Evolutionary conservation across 768 basidiomycete genomes (phyloP).

Genomic region (Podaxis sp.): DNA sequence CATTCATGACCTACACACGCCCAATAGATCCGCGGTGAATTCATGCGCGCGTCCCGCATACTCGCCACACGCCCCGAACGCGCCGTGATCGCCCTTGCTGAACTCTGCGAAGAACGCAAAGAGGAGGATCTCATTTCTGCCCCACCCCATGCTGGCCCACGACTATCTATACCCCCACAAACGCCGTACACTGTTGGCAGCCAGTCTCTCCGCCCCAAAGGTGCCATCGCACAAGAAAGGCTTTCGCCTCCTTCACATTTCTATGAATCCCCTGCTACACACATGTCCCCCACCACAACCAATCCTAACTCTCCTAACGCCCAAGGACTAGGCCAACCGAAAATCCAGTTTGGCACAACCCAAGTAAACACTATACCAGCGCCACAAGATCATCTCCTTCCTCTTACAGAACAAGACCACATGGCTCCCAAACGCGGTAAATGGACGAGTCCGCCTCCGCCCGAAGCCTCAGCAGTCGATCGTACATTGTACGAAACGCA

Average conservation of each 20-base stretch:
- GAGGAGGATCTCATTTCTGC: slow-evolving; percentile 60
- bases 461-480: slow-evolving; percentile 67
- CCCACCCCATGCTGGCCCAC: slow-evolving; percentile 36
- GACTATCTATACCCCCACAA: slow-evolving; percentile 57
- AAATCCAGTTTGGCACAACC: neutral
- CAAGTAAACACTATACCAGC: too few relatives aligned
- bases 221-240: slow-evolving; percentile 32
- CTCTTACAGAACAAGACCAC: slow-evolving; percentile 56
- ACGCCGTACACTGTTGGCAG: slow-evolving; percentile 70
- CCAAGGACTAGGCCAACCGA: neutral
- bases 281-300: neutral
- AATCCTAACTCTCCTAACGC: neutral
- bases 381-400: neutral
- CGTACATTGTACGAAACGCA: slow-evolving; percentile 68
- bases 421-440: slow-evolving; percentile 81
- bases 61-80: slow-evolving; percentile 77
- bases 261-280: slow-evolving; percentile 40
- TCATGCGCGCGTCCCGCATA: slow-evolving; percentile 93
- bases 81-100: slow-evolving; percentile 78
- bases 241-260: slow-evolving; percentile 56
- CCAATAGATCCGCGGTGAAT: slow-evolving; percentile 91
- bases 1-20: slow-evolving; percentile 27
- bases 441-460: slow-evolving; percentile 86
- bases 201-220: slow-evolving; percentile 55
- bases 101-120: slow-evolving; percentile 89